Base-by-base conservation (phyloP, 192 early-diverging fungal genomes). In the Coemansia interrupta region DNA sequence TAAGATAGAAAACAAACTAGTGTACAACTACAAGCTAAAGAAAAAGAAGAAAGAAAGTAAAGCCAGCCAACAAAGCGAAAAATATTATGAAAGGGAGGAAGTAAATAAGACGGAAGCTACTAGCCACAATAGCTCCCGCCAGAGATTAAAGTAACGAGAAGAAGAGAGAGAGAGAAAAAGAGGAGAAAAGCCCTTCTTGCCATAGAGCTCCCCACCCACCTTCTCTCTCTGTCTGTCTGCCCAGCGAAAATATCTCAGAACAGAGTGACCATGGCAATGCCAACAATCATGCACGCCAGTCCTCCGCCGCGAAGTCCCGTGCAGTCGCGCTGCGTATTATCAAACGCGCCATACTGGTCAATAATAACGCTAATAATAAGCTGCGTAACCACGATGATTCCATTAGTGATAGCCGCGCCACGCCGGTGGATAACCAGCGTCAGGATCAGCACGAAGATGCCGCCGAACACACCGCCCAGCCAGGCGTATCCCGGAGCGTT, bases 371-470 rank as follows among this genome's bases (percentile, higher is more conserved):
- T 69, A 59, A 72, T 60, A 20, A 78, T 72, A 61, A 78, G 69
- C 59, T 78, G 75, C 19, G 75, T 67, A 43, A 68, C 65, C 15
- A 78, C 75, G 39, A 78, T 78, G 13, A 78, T 60, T 6, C 75
- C 75, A 38, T 72, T 78, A 18, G 75, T 78, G 39, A 78, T 78
- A 15, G 75, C 54, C 22, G 75, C 75, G 40, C 75, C 75, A 24
- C 75, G 75, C 38, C 75, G 68, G 55, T 71, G 75, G 23, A 78
- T 78, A 23, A 78, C 70, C 36, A 78, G 54, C 15, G 75, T 68
- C 22, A 78, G 61, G 42, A 78, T 72, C 30, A 78, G 59, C 19
- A 78, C 75, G 36, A 78, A 78, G 54, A 78, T 68, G 17, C 65
- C 62, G 0, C 75, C 75, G 55, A 78, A 78, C 18, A 78, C 49